Evolutionary conservation across 768 basidiomycete genomes (phyloP).

Genomic region (Astraeus odoratus): DNA sequence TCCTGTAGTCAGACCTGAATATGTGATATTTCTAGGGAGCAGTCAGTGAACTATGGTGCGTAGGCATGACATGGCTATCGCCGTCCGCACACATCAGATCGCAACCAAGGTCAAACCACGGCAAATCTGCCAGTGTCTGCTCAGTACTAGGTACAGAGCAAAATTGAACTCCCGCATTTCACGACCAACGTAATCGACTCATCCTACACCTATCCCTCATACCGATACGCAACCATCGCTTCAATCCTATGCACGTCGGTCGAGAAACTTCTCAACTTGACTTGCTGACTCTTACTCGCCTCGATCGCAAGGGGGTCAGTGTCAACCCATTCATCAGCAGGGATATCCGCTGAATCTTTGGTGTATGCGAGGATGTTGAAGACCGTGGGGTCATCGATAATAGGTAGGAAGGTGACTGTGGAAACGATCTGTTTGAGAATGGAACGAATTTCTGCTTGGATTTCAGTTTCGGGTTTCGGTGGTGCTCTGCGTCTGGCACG

Average conservation of each 20-base stretch:
- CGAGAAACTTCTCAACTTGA: slow-evolving; percentile 93
- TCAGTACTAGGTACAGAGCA: too few species aligned
- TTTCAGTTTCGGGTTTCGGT: slow-evolving; percentile 77
- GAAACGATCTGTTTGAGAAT: slow-evolving; percentile 98
- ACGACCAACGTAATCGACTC: not conserved
- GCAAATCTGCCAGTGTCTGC: too few species aligned
- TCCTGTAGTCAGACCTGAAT: too few species aligned
- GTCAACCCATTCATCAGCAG: slow-evolving; percentile 92
- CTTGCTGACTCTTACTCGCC: slow-evolving; percentile 86
- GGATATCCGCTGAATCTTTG: slow-evolving; percentile 84
- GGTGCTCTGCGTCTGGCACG: slow-evolving; percentile 31
- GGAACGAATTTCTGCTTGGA: slow-evolving; percentile 94
- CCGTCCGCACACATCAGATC: too few species aligned
- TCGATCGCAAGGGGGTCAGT: slow-evolving; percentile 91
- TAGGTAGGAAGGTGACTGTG: slow-evolving; percentile 93
- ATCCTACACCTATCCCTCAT: slow-evolving; percentile 53
- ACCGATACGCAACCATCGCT: slow-evolving; percentile 96
- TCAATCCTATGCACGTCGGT: slow-evolving; percentile 98
- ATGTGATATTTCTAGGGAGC: too few species aligned
- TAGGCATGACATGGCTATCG: too few species aligned
- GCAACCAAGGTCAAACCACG: too few species aligned
- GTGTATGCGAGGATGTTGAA: slow-evolving; percentile 99
- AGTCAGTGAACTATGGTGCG: too few species aligned
- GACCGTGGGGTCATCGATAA: slow-evolving; percentile 89
- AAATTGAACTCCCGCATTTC: not conserved